Conservation (phyloP, 768 basidiomycete species). For the Boletus huronensis region DNA sequence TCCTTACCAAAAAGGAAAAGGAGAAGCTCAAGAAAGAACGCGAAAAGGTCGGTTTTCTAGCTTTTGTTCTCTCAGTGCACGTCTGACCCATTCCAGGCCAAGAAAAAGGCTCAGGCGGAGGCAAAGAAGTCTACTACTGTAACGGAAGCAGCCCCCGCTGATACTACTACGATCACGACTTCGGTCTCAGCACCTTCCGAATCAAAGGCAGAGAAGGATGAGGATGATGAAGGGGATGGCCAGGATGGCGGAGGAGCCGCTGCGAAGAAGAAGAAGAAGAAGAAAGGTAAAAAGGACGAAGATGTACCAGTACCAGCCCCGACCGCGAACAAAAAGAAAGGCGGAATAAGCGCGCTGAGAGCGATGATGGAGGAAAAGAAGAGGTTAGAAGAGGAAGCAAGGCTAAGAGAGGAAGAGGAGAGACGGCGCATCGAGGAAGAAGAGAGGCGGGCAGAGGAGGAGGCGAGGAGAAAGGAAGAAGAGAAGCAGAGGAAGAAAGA, state of each 20-base stretch:
- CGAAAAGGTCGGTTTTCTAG: constrained; percentile 67
- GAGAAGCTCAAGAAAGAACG: constrained; percentile 96
- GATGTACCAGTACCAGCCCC: constrained; percentile 45
- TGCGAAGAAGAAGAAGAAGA: constrained; percentile 84
- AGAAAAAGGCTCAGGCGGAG: constrained; percentile 82
- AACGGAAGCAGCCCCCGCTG: constrained; percentile 31
- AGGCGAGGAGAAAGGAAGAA: constrained; percentile 72
- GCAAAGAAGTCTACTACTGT: constrained; percentile 60
- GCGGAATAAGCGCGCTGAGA: constrained; percentile 76
- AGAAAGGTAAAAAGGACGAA: constrained; percentile 72
- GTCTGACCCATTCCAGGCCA: constrained; percentile 42
- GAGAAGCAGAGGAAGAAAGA: constrained; percentile 83
- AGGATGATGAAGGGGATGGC: constrained; percentile 66
- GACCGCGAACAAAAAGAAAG: constrained; percentile 63
- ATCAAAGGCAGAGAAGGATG: constrained; percentile 41
- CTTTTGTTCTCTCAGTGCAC: constrained; percentile 4
- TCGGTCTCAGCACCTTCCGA: constrained; percentile 29
- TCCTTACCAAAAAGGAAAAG: constrained; percentile 94
- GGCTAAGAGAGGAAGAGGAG: constrained; percentile 70
- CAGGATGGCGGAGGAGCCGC: constrained; percentile 46
- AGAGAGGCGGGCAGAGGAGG: constrained; percentile 73
- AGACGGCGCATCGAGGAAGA: constrained; percentile 83
- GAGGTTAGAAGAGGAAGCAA: constrained; percentile 81
- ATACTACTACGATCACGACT: constrained; percentile 13
- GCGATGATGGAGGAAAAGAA: constrained; percentile 94